These are phyloP conservation scores for Quercus mongolica DNA, from an alignment of 306 rosid species.

Conservation along the genomic window DNA sequence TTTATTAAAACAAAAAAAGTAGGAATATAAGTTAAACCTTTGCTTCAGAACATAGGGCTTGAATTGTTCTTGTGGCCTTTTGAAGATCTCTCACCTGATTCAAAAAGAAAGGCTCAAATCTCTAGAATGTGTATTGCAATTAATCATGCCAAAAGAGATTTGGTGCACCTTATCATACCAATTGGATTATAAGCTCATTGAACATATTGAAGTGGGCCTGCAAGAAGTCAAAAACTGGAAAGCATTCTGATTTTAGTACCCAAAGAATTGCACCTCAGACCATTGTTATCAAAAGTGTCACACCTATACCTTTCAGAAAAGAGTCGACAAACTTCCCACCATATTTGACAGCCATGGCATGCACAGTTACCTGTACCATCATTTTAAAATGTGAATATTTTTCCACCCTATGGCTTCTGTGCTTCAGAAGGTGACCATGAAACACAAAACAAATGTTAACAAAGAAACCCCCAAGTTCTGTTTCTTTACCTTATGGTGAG, in stretches of 20 bases:
- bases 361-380: conserved; percentile 32
- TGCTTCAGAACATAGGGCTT: conserved; percentile 44
- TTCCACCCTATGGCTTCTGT: neutral
- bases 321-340: conserved; percentile 42
- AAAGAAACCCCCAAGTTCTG: neutral
- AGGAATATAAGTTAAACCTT: conserved; percentile 21
- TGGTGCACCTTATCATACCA: conserved; percentile 22
- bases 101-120: neutral
- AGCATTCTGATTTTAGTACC: neutral
- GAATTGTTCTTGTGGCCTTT: conserved; percentile 43
- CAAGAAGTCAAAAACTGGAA: conserved; percentile 42
- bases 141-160: neutral
- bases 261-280: neutral
- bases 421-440: neutral
- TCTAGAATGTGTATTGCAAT: neutral
- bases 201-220: conserved; percentile 29
- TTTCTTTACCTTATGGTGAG: conserved; percentile 30
- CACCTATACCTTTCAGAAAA: conserved; percentile 33
- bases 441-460: neutral
- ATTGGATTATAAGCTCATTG: conserved; percentile 25
- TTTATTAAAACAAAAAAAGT: neutral
- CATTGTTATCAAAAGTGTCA: neutral
- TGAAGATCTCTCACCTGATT: conserved; percentile 38
- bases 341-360: conserved; percentile 42
- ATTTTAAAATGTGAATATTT: conserved; percentile 6